Evolutionary conservation across 164 flowering plant species (phyloP), one percentile per base, ranked within the genome.

Genomic region (Aristolochia fimbriata): DNA sequence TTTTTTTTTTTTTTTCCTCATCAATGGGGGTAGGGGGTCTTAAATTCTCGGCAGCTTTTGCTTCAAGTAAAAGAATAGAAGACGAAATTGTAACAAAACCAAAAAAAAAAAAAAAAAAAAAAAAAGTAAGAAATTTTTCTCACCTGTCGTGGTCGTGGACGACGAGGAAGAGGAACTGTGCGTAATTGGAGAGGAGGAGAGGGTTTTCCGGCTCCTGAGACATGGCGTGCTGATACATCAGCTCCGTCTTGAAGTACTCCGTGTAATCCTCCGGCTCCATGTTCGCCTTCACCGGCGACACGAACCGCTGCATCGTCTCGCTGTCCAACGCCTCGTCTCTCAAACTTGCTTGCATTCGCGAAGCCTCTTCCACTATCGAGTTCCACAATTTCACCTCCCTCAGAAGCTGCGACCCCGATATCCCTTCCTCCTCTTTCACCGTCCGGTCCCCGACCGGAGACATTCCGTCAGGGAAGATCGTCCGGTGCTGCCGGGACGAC

Each of bases 161-260:
- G 47, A 93, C 94, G 37, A 86, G 79, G 80, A 71, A 79, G 68
- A 93, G 93, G 70, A 93, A 93, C 65, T 89, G 91, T 6, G 94
- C 98, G 66, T 81, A 93, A 60, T 93, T 93, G 70, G 81, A 73
- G 6, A 93, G 86, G 9, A 93, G 73, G 14, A 89, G 85, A 20
- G 96, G 54, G 59, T 89, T 87, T 49, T 62, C 55, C 6, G 97
- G 94, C 14, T 89, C 97, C 12, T 65, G 78, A 19, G 74, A 20
- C 49, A 89, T 49, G 10, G 80, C 78, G 25, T 65, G 69, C 72
- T 78, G 96, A 64, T 89, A 93, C 1, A 74, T 30, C 21, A 81
- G 82, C 66, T 87, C 94, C 6, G 98, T 86, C 61, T 71, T 74
- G 16, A 68, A 65, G 48, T 74, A 77, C 10, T 73, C 87, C 6